Percentiles rank a stretch among this genome's conserved stretches.
These are phyloP conservation scores for Ogataea angusta DNA, from an alignment of 805 yeast genomes.

Conservation along the genomic window DNA sequence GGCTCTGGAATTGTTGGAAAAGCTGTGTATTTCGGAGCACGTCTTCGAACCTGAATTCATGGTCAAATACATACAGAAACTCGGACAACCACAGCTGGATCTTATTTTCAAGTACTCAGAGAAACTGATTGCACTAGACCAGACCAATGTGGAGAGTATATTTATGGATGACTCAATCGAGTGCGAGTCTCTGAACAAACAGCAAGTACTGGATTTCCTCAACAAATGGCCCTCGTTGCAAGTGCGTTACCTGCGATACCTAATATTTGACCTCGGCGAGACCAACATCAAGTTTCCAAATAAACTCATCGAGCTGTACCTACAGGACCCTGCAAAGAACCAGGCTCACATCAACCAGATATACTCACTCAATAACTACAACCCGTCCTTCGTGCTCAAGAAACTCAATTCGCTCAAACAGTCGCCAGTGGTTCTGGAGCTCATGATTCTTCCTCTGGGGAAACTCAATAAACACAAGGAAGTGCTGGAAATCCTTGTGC, in stretches of 20 bases:
- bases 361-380: conserved; percentile 35
- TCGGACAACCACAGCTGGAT: conserved; percentile 46
- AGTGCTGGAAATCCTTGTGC: conserved; percentile 59
- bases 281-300: conserved; percentile 39
- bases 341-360: conserved; percentile 36
- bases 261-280: conserved; percentile 41
- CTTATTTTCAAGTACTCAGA: conserved; percentile 55
- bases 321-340: conserved; percentile 27
- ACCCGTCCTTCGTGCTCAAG: conserved; percentile 34
- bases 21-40: conserved; percentile 26
- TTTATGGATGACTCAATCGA: conserved; percentile 66
- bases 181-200: conserved; percentile 54
- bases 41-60: conserved; percentile 42
- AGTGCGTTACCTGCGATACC: conserved; percentile 50
- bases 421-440: conserved; percentile 30
- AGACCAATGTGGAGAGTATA: conserved; percentile 41
- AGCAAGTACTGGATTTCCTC: conserved; percentile 53
- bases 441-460: conserved; percentile 56
- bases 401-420: conserved; percentile 19
- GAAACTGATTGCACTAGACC: conserved; percentile 44
- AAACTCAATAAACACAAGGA: conserved; percentile 58
- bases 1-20: conserved; percentile 61
- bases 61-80: conserved; percentile 55
- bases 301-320: conserved; percentile 43
- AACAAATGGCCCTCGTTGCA: conserved; percentile 29